Base-by-base conservation (phyloP, 1,284 basidiomycete species). In the Heliocybe sulcata region DNA sequence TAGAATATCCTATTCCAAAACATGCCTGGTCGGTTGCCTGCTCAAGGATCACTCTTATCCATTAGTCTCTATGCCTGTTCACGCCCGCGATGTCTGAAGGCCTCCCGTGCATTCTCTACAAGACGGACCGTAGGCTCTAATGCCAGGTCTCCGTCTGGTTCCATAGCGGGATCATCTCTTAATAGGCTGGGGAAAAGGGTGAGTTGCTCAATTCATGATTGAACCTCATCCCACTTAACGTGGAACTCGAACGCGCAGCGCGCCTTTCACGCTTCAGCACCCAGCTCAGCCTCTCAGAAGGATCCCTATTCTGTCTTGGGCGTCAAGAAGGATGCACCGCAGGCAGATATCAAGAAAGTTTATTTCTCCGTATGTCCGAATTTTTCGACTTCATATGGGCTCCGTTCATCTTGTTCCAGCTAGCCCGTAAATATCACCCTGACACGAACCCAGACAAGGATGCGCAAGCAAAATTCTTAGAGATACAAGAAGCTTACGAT, bases 401-500 rank as follows among this genome's bases (percentile, higher is more conserved):
- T 54, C 51, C 25, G 29, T 55, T 58, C 35, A 55, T 55, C 33
- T 49, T 29, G 42, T 45, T 49, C 33, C 64, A 98, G 92, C 87
- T 99, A 60, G 97, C 97, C 27, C 91, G 97, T 59, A 97, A 98
- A 77, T 98, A 87, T 67, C 97, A 99, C 72, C 97, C 97, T 0
- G 97, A 99, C 67, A 94, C 94, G 20, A 98, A 94, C 73, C 92
- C 94, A 57, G 94, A 98, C 68, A 88, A 91, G 64, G 80, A 80
- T 51, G 93, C 96, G 0, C 90, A 93, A 64, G 92, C 93, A 59
- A 92, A 92, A 67, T 99, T 99, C 70, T 82, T 96, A 29, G 95
- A 99, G 70, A 98, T 99, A 57, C 97, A 99, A 70, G 82, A 86
- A 62, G 97, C 97, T 10, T 99, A 98, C 73, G 97, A 99, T 70